A percentile compares a stretch with the other conserved stretches of the same genome.
These are phyloP conservation scores for Saccharomyces paradoxus DNA, from an alignment of 805 yeast species.

Conservation along the genomic window DNA sequence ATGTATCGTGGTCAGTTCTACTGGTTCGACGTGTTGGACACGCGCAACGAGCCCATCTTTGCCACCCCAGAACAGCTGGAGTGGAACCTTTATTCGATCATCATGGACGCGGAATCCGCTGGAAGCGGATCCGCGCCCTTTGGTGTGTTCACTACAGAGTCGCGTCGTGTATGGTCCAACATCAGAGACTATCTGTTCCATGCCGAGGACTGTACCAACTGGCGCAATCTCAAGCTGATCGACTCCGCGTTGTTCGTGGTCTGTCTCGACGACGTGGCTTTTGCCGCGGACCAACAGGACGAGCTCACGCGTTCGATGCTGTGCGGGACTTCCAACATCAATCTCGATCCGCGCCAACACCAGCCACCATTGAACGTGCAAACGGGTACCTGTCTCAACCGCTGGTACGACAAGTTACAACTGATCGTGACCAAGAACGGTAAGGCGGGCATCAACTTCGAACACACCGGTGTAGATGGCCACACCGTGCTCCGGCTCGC, in stretches of 20 bases:
- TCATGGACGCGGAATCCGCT: conserved; percentile 54
- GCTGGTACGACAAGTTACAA: conserved; percentile 93
- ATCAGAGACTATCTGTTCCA: conserved; percentile 47
- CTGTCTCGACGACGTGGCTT: conserved; percentile 70
- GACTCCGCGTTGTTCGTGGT: conserved; percentile 78
- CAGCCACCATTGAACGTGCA: conserved; percentile 53
- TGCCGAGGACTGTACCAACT: conserved; percentile 42
- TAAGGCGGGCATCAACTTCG: conserved; percentile 88
- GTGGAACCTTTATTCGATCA: conserved; percentile 64
- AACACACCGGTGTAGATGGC: conserved; percentile 93
- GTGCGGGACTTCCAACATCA: conserved; percentile 73
- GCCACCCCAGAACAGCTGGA: conserved; percentile 62
- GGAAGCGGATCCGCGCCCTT: conserved; percentile 38
- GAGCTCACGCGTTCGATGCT: conserved; percentile 76
- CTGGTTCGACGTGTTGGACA: conserved; percentile 89
- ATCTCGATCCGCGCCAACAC: conserved; percentile 33
- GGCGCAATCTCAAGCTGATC: conserved; percentile 62
- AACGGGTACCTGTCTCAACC: conserved; percentile 86
- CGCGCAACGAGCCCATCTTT: conserved; percentile 59
- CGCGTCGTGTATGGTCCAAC: conserved; percentile 79
- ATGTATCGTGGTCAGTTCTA: conserved; percentile 81
- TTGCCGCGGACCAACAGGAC: conserved; percentile 32
- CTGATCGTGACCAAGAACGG: conserved; percentile 81
- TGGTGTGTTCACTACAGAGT: conserved; percentile 86
- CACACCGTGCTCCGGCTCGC: conserved; percentile 86